Evolutionary conservation across 352 stramenopile genomes (phyloP), one percentile per base, ranked within the genome.

Genomic region (Phytophthora podocarpi): DNA sequence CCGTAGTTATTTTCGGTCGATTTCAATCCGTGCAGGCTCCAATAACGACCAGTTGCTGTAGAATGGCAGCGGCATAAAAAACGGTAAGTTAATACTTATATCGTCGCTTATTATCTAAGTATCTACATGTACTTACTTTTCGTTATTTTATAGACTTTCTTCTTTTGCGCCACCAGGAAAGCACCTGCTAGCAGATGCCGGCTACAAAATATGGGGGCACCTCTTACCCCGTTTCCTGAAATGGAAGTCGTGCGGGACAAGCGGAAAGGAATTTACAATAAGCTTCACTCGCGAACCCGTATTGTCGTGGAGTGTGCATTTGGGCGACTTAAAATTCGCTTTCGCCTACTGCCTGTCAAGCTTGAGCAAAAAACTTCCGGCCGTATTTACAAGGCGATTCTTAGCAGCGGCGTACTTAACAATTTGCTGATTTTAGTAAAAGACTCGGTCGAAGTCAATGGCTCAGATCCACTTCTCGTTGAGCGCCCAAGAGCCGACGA

Each of bases 31-130:
- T 2, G 15, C 47, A 5, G 47, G 61, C 1, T 70, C 61, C 0
- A 58, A 42, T n/a, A 70, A 64, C 13, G 61, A 70, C 23, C 52
- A 70, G 30, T 60, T 53, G 5, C 30, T 64, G 15, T 62, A 50
- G 55, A 71, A 65, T 23, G 43, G 55, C 23, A 63, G 50, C 0
- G 54, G 42, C 5, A 13, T 71, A 12, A 41, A 40, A 21, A 65
- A 59, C 20, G 36, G 36, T 39, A 64, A 37, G 26, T 32, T 37
- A 48, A 35, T 31, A 32, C 6, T 39, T 13, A 11, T 2, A 43
- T 56, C n/a, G n/a, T n/a, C n/a, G n/a, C n/a, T n/a, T n/a, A n/a
- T n/a, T 45, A 27, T 31, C 1, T 20, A 30, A 48, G 27, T 3
- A 8, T 58, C 13, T 52, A 28, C 15, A 39, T 0, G 1, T 58